Evolutionary conservation across 441 rosid species (phyloP), one percentile per base, ranked within the genome.

Genomic region (Populus hybrid): DNA sequence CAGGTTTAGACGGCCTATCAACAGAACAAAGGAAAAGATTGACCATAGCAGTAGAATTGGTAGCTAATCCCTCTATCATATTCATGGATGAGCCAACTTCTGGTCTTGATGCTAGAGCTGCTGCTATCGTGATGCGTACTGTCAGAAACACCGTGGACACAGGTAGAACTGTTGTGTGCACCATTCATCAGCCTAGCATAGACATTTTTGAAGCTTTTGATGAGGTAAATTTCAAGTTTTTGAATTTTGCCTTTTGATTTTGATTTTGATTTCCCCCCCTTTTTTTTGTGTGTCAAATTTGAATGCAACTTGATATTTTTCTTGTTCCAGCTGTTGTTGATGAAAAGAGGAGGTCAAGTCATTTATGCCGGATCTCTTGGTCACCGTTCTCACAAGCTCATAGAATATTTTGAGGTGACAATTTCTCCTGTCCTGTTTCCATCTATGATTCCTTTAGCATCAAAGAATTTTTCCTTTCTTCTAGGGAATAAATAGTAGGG

Each of bases 1-100:
- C 97, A 16, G 98, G 97, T 42, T 81, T 90, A 29, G 86, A 87
- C 53, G 97, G 98, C 28, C 91, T 94, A 65, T 91, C 96, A 6
- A 92, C 93, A 20, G 98, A 94, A 77, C 97, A 92, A 74, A 86
- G 97, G 76, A 94, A 94, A 78, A 87, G 98, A 81, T 86, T 94
- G 71, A 94, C 97, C 2, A 93, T 94, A 70, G 97, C 97, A 5
- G 98, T 94, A 26, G 98, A 94, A 78, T 83, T 94, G 75, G 98
- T 92, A 71, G 96, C 97, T 78, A 94, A 94, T 68, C 98, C 98
- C 20, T 94, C 97, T 6, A 92, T 92, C 35, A 91, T 94, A 74
- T 94, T 94, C 86, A 94, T 94, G 98, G 98, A 94, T 72, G 98
- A 94, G 71, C 98, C 98, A 11, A 93, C 98, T 28, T 91, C 97